Evolutionary conservation across 1,139 yeast species (phyloP).

Genomic region (Nematodospora anomalae): DNA sequence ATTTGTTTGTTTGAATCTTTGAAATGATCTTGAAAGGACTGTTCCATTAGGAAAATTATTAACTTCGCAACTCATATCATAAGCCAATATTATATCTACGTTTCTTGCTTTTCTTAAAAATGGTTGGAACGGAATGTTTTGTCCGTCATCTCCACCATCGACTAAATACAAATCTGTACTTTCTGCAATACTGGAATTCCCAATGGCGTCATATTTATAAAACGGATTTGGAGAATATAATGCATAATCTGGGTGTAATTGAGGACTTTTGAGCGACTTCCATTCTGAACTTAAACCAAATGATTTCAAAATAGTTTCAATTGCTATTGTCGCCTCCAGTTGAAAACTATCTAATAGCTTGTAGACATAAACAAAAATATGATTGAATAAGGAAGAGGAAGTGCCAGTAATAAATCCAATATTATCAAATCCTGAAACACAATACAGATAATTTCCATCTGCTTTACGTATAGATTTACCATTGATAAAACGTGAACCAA

Average conservation of each 20-base stretch:
- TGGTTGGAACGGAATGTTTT: conserved; percentile 44
- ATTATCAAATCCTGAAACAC: conserved; percentile 64
- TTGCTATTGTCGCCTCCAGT: conserved; percentile 39
- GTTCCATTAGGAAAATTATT: conserved; percentile 43
- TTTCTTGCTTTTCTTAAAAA: conserved; percentile 29
- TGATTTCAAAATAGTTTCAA: conserved; percentile 43
- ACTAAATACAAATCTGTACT: conserved; percentile 32
- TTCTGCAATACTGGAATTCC: conserved; percentile 13
- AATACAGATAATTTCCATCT: conserved; percentile 29
- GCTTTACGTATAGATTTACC: conserved; percentile 22
- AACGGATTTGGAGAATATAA: conserved; percentile 78
- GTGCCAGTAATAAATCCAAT: conserved; percentile 74
- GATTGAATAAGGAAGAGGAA: conserved; percentile 70
- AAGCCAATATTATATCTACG: conserved; percentile 36
- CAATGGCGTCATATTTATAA: conserved; percentile 25
- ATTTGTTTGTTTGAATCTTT: conserved; percentile 24
- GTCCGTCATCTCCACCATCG: conserved; percentile 50
- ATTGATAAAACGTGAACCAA: conserved; percentile 52
- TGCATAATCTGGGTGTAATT: conserved; percentile 63
- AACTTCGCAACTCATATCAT: conserved; percentile 41
- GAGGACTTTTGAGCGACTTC: conserved; percentile 23
- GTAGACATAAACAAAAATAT: conserved; percentile 49
- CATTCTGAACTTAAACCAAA: conserved; percentile 45
- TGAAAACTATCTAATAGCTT: conserved; percentile 38
- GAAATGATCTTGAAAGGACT: conserved; percentile 20